phyloP scores from a whole-genome alignment of 2,329 filamentous ascomycete species.

The Alternaria sp. region DNA sequence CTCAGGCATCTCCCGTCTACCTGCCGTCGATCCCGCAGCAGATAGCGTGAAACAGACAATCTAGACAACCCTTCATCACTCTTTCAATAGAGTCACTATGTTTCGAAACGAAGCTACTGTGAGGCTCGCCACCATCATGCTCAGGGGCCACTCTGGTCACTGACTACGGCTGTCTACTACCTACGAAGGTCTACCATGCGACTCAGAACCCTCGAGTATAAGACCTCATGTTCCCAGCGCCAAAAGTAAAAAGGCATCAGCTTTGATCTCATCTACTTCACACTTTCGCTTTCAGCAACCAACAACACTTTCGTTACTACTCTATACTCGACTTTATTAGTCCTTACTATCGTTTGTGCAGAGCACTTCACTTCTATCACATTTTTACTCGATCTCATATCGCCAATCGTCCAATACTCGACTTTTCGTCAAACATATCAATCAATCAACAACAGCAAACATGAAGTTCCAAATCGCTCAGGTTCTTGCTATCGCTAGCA shows the following conservation, averaged over 20 bases:
- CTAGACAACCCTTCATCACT: constrained; percentile 6
- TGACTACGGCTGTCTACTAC: not conserved
- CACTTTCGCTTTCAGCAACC: constrained; percentile 7
- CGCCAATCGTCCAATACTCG: not conserved
- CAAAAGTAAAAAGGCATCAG: constrained; percentile 9
- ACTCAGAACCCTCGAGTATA: constrained; percentile 4
- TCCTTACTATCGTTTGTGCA: constrained; percentile 7
- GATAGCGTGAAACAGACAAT: not conserved
- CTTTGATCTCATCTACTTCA: not conserved
- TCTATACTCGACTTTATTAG: not conserved
- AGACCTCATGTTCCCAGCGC: constrained; percentile 1
- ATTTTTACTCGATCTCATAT: not conserved
- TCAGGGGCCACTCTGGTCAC: not conserved
- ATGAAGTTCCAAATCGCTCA: constrained; percentile 12
- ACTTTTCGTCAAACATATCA: not conserved
- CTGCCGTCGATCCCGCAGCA: constrained; percentile 2
- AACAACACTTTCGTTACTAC: not conserved
- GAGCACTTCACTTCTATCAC: not conserved
- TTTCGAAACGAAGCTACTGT: constrained; percentile 9
- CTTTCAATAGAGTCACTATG: not conserved
- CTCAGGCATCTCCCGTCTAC: not conserved
- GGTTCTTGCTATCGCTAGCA: constrained; percentile 7
- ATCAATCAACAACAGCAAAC: not conserved
- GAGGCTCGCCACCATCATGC: not conserved
- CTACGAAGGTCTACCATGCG: not conserved